These are phyloP conservation scores for Chloranthus sessilifolius DNA, from an alignment of 164 flowering plant species.

Conservation along the genomic window DNA sequence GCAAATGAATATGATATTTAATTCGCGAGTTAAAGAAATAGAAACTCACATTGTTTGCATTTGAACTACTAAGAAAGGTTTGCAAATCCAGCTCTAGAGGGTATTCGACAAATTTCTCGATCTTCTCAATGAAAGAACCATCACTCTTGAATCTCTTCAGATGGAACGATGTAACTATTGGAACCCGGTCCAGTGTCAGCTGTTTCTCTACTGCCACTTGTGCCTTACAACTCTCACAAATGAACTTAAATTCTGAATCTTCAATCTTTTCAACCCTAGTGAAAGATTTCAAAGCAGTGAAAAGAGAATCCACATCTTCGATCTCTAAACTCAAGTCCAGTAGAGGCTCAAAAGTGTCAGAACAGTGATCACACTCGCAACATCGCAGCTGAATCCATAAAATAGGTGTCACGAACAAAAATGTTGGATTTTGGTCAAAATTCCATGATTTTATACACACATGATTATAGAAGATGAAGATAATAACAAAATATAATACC, in stretches of 20 bases:
- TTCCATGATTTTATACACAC: no score
- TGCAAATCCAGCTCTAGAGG: conserved; percentile 74
- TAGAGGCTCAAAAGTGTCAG: conserved; percentile 67
- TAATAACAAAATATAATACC: conserved; percentile 26
- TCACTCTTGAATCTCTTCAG: conserved; percentile 82
- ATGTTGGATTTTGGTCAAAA: not conserved
- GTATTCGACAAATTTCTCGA: conserved; percentile 53
- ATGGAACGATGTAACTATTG: conserved; percentile 68
- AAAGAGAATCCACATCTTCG: conserved; percentile 52
- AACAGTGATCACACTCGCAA: conserved; percentile 64
- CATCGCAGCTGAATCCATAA: conserved; percentile 84
- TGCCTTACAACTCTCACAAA: conserved; percentile 67
- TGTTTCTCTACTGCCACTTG: conserved; percentile 69
- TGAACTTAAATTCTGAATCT: conserved; percentile 51
- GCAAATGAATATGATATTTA: not conserved
- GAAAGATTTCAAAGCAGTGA: conserved; percentile 65
- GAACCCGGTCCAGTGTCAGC: conserved; percentile 55
- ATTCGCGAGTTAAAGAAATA: not conserved
- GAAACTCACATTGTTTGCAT: conserved; percentile 39
- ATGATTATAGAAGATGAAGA: not conserved
- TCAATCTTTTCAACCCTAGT: conserved; percentile 77
- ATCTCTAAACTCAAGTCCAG: conserved; percentile 86
- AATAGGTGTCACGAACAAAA: not conserved
- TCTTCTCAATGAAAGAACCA: conserved; percentile 64
- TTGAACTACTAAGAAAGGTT: conserved; percentile 37